phyloP scores from a whole-genome alignment of 306 rosid genomes.

The Prunus dulcis region DNA sequence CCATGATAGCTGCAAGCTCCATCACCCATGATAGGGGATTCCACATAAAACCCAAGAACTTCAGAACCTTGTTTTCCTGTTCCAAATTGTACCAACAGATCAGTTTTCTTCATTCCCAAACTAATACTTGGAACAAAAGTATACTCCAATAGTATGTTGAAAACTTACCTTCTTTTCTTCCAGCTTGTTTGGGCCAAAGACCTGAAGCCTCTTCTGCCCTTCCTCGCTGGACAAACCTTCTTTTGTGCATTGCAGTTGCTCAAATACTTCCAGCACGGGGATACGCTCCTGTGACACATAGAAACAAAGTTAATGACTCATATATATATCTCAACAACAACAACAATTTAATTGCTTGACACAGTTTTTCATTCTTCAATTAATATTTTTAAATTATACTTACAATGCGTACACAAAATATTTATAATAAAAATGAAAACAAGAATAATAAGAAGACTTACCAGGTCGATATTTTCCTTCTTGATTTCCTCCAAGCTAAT shows the following conservation, averaged over 20 bases:
- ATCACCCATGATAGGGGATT: constrained; percentile 96
- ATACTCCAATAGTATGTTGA: background rate
- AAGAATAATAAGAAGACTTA: constrained; percentile 21
- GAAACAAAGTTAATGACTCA: background rate
- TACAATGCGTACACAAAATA: background rate
- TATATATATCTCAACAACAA: background rate
- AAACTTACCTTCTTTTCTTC: constrained; percentile 69
- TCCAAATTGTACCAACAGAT: background rate
- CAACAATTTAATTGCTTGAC: background rate
- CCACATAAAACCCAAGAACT: constrained; percentile 96
- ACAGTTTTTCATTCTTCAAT: background rate
- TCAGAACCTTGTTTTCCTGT: constrained; percentile 73
- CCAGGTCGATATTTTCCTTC: constrained; percentile 78
- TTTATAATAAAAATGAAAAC: background rate
- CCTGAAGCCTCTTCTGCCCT: constrained; percentile 55
- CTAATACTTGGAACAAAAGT: background rate
- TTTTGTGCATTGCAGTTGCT: constrained; percentile 65
- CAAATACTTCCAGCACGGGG: constrained; percentile 78
- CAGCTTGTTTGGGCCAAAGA: constrained; percentile 85
- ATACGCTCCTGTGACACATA: constrained; percentile 54
- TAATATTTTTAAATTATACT: background rate
- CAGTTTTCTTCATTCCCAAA: background rate
- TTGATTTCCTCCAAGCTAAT: constrained; percentile 62
- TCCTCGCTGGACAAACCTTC: constrained; percentile 74
- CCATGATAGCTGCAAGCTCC: constrained; percentile 94